Evolutionary conservation across 192 early-diverging fungal genomes (phyloP), one percentile per base, ranked within the genome.

Genomic region (Coemansia sp.): DNA sequence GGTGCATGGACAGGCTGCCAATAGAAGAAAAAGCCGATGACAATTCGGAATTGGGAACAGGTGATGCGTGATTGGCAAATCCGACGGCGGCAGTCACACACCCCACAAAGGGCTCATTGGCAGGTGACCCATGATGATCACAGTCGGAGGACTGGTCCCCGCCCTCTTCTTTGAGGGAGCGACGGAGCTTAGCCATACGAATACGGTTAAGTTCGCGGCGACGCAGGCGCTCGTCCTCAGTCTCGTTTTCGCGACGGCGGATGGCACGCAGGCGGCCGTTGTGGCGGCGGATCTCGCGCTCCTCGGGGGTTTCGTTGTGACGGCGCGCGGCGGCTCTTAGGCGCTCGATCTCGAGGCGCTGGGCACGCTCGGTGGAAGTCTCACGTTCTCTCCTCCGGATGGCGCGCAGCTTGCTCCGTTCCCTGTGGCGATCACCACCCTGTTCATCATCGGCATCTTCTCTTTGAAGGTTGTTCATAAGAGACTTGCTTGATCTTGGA

Each of bases 101-200:
- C n/a, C n/a, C n/a, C n/a, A n/a, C n/a, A n/a, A n/a, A n/a, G n/a
- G n/a, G n/a, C 29, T 32, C 29, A 3, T 39, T 11, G 2, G 38
- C 8, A 11, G 38, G 12, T 39, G 38, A 39, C 15, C 38, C 8
- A 11, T 3, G 15, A 32, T 32, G 29, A 32, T 32, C 29, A 32
- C 29, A 32, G 29, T 32, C n/a, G n/a, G n/a, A n/a, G n/a, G n/a
- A n/a, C n/a, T n/a, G n/a, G n/a, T 43, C 41, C 41, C 18, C 41
- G 10, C 15, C 36, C 36, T 38, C 36, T 14, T 38, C 38, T 34
- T 35, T 43, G 17, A 54, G 26, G 26, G 24, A 40, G 9, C 56
- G 55, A 1, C 62, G 46, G 0, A 56, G 56, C 38, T 58, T 54
- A 0, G 74, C 74, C 74, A 76, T 76, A 19, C 68, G 56, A 2